Evolutionary conservation across 495 filamentous ascomycete genomes (phyloP), one percentile per base, ranked within the genome.

Genomic region (Penicillium atrosanguineum): DNA sequence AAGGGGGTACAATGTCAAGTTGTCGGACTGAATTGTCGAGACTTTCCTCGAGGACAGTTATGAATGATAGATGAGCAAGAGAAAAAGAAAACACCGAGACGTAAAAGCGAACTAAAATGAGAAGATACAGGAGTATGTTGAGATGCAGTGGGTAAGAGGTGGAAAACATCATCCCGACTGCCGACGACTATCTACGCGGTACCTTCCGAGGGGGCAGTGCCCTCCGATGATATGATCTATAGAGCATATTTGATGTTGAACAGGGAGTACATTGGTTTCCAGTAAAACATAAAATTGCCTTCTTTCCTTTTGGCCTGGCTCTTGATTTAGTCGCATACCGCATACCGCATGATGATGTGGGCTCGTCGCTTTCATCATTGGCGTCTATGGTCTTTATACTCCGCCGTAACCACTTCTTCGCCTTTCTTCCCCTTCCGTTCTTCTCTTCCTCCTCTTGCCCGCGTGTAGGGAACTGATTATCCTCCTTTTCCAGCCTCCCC

Each of bases 131-230:
- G 31, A 11, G 31, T 1, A 15, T 11, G 11, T 34, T 14, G 11
- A 34, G 31, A 12, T 34, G 31, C 31, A 34, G 31, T 14, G 38
- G 16, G 38, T 19, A 40, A 40, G 19, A n/a, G 19, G 7, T 36
- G 50, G 31, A 52, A 45, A 45, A 55, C 55, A 59, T 57, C 38
- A 57, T 62, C 38, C 63, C 63, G 63, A 66, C 37, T 66, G 36
- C 56, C 63, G 60, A 60, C 50, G 29, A 34, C 36, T 40, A 56
- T 52, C 42, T 52, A 59, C 63, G 31, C 31, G 63, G 63, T 66
- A 64, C 63, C 61, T 66, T 55, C 63, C 63, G 63, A 66, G 44
- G 26, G 31, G 31, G 31, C 38, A 20, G 38, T 11, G 38, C 38
- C 23, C 38, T 36, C 25, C 14, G 19, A 48, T 18, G 14, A 11